phyloP scores from a whole-genome alignment of 208 protist genomes.

The Leishmania gerbilli region DNA sequence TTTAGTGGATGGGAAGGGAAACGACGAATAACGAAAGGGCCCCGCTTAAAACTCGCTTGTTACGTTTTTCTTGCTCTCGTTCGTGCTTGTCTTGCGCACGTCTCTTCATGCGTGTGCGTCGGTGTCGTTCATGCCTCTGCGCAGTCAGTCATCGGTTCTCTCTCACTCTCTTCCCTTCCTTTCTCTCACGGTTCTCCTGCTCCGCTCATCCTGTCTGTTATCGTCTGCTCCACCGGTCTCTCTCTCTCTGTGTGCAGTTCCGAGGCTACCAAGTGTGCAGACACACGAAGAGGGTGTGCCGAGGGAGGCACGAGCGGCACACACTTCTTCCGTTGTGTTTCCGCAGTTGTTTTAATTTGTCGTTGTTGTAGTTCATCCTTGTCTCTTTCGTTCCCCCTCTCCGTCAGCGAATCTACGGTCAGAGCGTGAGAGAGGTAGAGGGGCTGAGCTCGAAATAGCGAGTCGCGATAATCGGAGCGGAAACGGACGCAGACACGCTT shows the following conservation, averaged over 20 bases:
- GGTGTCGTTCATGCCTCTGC: background rate
- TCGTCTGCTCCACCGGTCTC: background rate
- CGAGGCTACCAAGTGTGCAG: background rate
- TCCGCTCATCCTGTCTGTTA: no score
- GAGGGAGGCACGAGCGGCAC: background rate
- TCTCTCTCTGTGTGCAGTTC: background rate
- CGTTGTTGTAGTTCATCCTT: background rate
- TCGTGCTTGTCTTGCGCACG: background rate
- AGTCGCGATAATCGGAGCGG: background rate
- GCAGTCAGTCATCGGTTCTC: background rate
- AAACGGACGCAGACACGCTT: background rate
- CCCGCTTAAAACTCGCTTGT: background rate
- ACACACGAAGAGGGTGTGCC: background rate
- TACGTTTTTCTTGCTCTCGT: slow-evolving; percentile 5
- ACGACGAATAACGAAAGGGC: background rate
- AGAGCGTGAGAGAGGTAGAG: background rate
- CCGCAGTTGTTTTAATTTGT: background rate
- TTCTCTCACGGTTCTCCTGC: background rate
- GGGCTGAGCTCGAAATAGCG: background rate
- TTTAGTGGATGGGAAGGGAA: background rate
- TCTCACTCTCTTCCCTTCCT: background rate
- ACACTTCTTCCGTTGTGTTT: no score
- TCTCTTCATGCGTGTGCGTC: background rate
- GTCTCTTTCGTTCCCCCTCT: background rate
- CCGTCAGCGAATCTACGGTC: background rate